Evolutionary conservation across 768 basidiomycete species (phyloP).

Genomic region (Tricholoma sp.): DNA sequence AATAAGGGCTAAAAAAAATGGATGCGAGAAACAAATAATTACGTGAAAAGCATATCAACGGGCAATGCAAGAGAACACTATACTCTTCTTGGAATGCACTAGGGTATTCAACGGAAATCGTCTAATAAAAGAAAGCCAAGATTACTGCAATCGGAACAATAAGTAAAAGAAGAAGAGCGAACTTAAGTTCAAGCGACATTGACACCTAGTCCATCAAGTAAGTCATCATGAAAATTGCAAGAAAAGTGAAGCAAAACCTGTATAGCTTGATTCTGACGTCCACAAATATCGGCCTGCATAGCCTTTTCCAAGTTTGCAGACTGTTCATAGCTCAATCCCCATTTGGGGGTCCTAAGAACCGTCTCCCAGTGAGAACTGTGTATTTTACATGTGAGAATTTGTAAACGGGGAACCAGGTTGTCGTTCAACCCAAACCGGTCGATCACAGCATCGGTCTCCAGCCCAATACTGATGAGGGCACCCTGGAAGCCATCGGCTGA

Average conservation of each 20-base stretch:
- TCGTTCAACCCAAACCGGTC: conserved; percentile 5
- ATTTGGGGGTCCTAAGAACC: not conserved
- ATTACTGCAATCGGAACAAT: not conserved
- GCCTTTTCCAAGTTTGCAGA: conserved; percentile 3
- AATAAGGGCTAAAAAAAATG: not conserved
- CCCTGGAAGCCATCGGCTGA: not conserved
- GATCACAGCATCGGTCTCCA: not conserved
- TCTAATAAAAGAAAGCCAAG: not conserved
- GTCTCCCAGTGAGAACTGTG: conserved; percentile 5
- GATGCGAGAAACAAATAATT: not conserved
- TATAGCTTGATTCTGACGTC: not conserved
- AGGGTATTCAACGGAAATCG: not conserved
- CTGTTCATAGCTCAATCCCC: conserved; percentile 10
- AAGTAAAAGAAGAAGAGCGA: not conserved
- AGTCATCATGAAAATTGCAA: not conserved
- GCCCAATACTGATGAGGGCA: conserved; percentile 3
- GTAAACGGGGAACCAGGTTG: not conserved
- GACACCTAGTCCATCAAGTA: not conserved
- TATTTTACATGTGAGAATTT: not conserved
- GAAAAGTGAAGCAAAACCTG: not conserved
- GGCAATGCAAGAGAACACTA: not conserved
- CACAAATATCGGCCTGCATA: not conserved
- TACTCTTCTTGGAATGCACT: not conserved
- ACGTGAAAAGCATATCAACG: not conserved
- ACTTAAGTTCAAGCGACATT: not conserved